Evolutionary conservation across 768 basidiomycete genomes (phyloP).

Genomic region (Xerocomellus chrysenteron): DNA sequence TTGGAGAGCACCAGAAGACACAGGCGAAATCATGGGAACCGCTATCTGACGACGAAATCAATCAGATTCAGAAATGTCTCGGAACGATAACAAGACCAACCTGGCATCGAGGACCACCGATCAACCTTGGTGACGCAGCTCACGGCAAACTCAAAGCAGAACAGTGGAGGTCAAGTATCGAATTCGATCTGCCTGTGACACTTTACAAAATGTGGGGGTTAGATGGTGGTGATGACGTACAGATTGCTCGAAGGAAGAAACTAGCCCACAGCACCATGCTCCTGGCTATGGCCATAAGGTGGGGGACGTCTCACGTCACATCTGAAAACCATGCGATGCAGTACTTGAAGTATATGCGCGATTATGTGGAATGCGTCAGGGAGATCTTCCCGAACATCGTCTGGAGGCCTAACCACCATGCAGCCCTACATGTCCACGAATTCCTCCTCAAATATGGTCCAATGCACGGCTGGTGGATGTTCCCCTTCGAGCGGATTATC

Average conservation of each 20-base stretch:
- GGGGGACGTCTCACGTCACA: constrained; percentile 20
- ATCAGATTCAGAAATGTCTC: not conserved
- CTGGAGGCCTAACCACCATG: constrained; percentile 33
- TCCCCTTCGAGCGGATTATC: constrained; percentile 32
- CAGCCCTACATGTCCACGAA: constrained; percentile 29
- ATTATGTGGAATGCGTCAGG: constrained; percentile 24
- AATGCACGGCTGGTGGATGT: constrained; percentile 36
- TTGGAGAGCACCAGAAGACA: not conserved
- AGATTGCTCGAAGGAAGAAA: constrained; percentile 1
- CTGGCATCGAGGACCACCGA: constrained; percentile 25
- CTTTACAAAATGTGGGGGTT: constrained; percentile 28
- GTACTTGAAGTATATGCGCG: constrained; percentile 23
- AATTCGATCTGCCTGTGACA: constrained; percentile 28
- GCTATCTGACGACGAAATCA: not conserved
- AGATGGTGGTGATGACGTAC: not conserved
- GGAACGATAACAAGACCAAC: not conserved
- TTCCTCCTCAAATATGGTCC: constrained; percentile 33
- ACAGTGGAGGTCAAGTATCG: constrained; percentile 30
- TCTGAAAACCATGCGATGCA: constrained; percentile 11
- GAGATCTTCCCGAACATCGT: constrained; percentile 17
- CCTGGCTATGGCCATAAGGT: not conserved
- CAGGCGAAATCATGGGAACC: not conserved
- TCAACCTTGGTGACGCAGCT: constrained; percentile 24
- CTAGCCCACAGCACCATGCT: constrained; percentile 30
- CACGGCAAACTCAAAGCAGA: constrained; percentile 36